A percentile compares a stretch with the other conserved stretches of the same genome.
These are phyloP conservation scores for Microbotryum lychnidis-dioicae DNA, from an alignment of 1,284 basidiomycete genomes.

Conservation along the genomic window DNA sequence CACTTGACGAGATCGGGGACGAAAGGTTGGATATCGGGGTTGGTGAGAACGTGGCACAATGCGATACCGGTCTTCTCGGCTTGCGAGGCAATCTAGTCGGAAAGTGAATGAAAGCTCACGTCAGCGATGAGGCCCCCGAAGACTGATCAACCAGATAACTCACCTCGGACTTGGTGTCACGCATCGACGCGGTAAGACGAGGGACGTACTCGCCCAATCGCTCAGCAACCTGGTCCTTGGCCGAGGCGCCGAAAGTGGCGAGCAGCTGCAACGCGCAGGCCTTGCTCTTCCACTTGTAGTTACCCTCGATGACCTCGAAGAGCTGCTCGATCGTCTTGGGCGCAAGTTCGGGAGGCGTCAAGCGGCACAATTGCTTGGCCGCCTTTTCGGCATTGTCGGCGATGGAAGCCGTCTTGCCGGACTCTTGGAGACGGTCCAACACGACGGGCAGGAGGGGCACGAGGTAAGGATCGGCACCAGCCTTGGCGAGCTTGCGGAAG, in stretches of 20 bases:
- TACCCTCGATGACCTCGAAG: conserved; percentile 61
- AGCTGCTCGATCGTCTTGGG: conserved; percentile 61
- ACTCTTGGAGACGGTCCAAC: conserved; percentile 85
- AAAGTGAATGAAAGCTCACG: conserved; percentile 8
- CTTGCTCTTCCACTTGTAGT: conserved; percentile 90
- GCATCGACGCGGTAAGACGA: conserved; percentile 83
- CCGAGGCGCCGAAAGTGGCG: conserved; percentile 37
- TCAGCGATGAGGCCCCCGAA: conserved; percentile 9
- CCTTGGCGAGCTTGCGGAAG: conserved; percentile 53
- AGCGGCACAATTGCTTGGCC: conserved; percentile 75
- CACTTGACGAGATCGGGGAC: conserved; percentile 77
- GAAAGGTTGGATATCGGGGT: conserved; percentile 86
- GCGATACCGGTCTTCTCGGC: conserved; percentile 89
- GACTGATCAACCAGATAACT: conserved; percentile 27
- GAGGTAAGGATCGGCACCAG: conserved; percentile 71
- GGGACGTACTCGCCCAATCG: conserved; percentile 78
- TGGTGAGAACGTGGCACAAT: conserved; percentile 84
- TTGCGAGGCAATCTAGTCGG: conserved; percentile 61
- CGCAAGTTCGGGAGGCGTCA: conserved; percentile 75
- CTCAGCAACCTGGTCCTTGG: conserved; percentile 73
- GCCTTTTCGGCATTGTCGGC: conserved; percentile 70
- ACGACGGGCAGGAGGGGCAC: conserved; percentile 68
- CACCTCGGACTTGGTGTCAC: conserved; percentile 94
- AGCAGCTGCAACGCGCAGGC: conserved; percentile 74
- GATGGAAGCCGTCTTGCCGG: conserved; percentile 62